Evolutionary conservation across 257 asterid species (phyloP), one percentile per base, ranked within the genome.

Genomic region (Hygrophila difformis): DNA sequence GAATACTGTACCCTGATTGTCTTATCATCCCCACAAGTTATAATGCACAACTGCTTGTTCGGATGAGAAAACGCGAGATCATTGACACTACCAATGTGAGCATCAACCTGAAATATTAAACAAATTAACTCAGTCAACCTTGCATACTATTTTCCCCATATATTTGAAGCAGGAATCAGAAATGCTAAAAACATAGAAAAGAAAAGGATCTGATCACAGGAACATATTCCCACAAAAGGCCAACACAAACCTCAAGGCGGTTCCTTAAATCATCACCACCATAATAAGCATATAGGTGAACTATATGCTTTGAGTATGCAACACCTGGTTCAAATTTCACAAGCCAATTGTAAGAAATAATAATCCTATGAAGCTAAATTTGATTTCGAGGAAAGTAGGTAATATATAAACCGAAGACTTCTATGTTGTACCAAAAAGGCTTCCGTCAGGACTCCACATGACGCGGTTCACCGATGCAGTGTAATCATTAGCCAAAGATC

Each of bases 21-120:
- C 76, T 73, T 75, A 70, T 82, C 94, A 42, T 82, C 89, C 49
- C 89, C 94, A 62, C 89, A 73, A 21, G 89, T 78, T 70, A 82
- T 43, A 47, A 78, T 50, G 31, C 61, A 63, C 37, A 82, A 51
- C 20, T 75, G 75, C 47, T 73, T 55, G 62, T 67, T 59, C 9
- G 73, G 77, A 49, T 53, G 63, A 53, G 75, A 63, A 70, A 82
- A 82, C 3, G 94, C 83, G 31, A 82, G 59, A 61, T 78, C 94
- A 53, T 28, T 76, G 44, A 78, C 86, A 28, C 68, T 61, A 38
- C 91, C 91, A 26, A 57, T 37, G 37, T 76, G 86, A 17, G 91
- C 86, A 37, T 82, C 91, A 57, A 82, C 73, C 94, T 82, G 64
- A 39, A 50, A 65, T 18, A 47, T 69, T 17, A 39, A 44, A 44